phyloP scores from a whole-genome alignment of 495 filamentous ascomycete genomes.

The Daldinia vernicosa region DNA sequence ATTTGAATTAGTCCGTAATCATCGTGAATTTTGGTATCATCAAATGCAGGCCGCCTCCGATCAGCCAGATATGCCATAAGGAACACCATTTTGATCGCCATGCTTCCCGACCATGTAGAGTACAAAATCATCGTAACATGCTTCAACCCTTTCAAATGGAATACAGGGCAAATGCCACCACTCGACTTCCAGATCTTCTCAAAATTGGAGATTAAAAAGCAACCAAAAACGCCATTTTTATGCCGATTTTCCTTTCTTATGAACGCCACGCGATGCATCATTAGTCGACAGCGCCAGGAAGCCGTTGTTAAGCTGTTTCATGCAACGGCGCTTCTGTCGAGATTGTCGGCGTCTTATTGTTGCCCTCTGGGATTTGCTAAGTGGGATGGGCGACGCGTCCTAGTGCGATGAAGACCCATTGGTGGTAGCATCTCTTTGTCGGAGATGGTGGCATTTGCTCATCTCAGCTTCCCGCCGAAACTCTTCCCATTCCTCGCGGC shows the following conservation, averaged over 20 bases:
- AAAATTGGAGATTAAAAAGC: not conserved
- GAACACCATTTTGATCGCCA: not conserved
- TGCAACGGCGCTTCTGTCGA: not conserved
- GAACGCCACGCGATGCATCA: conserved; percentile 26
- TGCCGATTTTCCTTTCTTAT: conserved; percentile 4
- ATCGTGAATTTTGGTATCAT: not conserved
- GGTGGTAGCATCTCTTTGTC: not conserved
- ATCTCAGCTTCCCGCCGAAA: conserved; percentile 43
- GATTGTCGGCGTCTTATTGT: not conserved
- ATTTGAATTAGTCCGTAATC: not conserved
- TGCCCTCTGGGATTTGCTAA: not conserved
- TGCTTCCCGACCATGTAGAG: not conserved
- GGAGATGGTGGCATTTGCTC: conserved; percentile 24
- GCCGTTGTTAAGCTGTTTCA: not conserved
- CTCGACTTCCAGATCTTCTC: not conserved
- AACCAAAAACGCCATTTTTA: conserved; percentile 13
- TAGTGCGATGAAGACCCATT: conserved; percentile 34
- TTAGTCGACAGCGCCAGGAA: not conserved
- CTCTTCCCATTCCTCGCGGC: conserved; percentile 77
- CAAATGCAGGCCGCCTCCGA: not conserved
- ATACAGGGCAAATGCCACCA: not conserved
- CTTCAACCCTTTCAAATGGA: not conserved
- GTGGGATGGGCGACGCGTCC: conserved; percentile 15
- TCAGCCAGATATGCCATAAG: not conserved
- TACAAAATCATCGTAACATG: not conserved